phyloP scores from a whole-genome alignment of 306 rosid genomes.

The Lathyrus sativus region DNA sequence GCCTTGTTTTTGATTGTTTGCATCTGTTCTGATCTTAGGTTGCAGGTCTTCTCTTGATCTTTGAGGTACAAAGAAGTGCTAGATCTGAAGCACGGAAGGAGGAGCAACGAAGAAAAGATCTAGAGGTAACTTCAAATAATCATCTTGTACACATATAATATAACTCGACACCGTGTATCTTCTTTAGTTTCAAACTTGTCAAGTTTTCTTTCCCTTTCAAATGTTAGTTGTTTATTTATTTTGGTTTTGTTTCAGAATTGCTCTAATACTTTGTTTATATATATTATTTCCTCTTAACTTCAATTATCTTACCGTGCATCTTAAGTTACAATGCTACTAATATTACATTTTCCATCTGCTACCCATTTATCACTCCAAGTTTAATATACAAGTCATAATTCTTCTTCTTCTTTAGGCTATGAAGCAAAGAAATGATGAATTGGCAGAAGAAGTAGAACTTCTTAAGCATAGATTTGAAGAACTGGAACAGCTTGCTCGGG shows the following conservation, averaged over 20 bases:
- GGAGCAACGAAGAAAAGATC: slow-evolving; percentile 74
- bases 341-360: slow-evolving; percentile 3
- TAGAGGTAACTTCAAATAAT: slow-evolving; percentile 60
- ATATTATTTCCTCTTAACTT: background rate
- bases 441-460: slow-evolving; percentile 63
- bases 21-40: slow-evolving; percentile 54
- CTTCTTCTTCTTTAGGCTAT: slow-evolving; percentile 55
- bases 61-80: slow-evolving; percentile 91
- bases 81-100: slow-evolving; percentile 96
- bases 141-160: background rate
- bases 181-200: slow-evolving; percentile 7
- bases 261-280: slow-evolving; percentile 18
- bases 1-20: slow-evolving; percentile 27
- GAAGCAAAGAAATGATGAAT: slow-evolving; percentile 60
- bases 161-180: slow-evolving; percentile 9
- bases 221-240: background rate
- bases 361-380: slow-evolving; percentile 14
- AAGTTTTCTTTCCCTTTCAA: slow-evolving; percentile 4
- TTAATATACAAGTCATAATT: slow-evolving; percentile 17
- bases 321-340: slow-evolving; percentile 2
- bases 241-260: slow-evolving; percentile 19
- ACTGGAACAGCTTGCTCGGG: slow-evolving; percentile 71
- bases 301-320: slow-evolving; percentile 8
- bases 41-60: slow-evolving; percentile 66
- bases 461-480: slow-evolving; percentile 66